phyloP scores from a whole-genome alignment of 345 rosid genomes.

The Aquilaria malaccensis region DNA sequence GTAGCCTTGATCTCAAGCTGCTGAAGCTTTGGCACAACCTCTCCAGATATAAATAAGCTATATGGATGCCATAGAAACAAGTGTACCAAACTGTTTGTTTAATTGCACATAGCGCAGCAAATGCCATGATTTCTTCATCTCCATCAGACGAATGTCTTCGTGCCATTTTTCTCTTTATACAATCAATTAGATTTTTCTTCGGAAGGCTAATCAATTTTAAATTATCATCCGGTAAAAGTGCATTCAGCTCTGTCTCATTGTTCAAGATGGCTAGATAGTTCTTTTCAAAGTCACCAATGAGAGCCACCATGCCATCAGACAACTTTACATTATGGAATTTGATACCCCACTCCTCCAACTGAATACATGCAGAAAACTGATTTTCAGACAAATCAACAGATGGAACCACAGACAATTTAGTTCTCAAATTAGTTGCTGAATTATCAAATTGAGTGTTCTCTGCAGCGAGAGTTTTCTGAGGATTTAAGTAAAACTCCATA shows the following conservation, averaged over 20 bases:
- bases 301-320: conserved; percentile 33
- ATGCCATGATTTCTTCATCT: conserved; percentile 33
- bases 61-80: conserved; percentile 51
- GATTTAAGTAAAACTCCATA: conserved; percentile 88
- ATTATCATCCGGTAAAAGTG: conserved; percentile 28
- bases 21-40: conserved; percentile 36
- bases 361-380: conserved; percentile 17
- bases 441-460: conserved; percentile 27
- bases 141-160: conserved; percentile 21
- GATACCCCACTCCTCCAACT: conserved; percentile 28
- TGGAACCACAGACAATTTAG: conserved; percentile 24
- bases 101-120: conserved; percentile 39
- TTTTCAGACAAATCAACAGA: conserved; percentile 20
- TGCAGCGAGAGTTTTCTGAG: conserved; percentile 36
- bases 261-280: conserved; percentile 43
- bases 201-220: conserved; percentile 41
- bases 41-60: conserved; percentile 34
- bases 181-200: conserved; percentile 38
- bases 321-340: conserved; percentile 32
- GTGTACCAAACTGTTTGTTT: conserved; percentile 58
- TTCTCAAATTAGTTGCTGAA: conserved; percentile 18
- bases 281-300: conserved; percentile 34
- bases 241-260: conserved; percentile 35
- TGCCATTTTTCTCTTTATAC: conserved; percentile 29
- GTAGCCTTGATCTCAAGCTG: conserved; percentile 37